Evolutionary conservation across 352 stramenopile genomes (phyloP).

Genomic region (Globisporangium iwayamae): DNA sequence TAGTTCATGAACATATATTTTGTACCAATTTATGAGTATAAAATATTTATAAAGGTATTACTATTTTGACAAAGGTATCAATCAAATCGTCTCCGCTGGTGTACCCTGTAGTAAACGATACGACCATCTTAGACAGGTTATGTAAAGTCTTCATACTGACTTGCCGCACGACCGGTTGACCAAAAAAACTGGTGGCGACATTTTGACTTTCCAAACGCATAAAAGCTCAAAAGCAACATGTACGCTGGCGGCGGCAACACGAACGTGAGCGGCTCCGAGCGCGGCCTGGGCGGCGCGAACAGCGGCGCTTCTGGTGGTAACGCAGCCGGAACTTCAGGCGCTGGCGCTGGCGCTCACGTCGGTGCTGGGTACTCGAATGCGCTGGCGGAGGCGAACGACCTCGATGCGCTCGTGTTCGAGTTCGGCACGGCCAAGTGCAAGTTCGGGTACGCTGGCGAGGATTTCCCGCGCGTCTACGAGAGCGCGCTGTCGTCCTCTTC

Average conservation of each 20-base stretch:
- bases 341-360: not conserved
- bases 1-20: too few relatives aligned
- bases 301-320: not conserved
- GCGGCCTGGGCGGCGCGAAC: not conserved
- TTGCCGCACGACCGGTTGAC: not conserved
- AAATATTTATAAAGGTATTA: too few relatives aligned
- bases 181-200: not conserved
- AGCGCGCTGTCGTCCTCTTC: conserved; percentile 20
- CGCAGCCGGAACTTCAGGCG: not conserved
- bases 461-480: conserved; percentile 79
- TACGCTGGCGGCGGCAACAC: conserved; percentile 17
- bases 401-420: conserved; percentile 78
- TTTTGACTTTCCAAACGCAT: not conserved
- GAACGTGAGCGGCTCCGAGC: conserved; percentile 7
- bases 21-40: too few relatives aligned
- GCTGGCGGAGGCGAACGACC: conserved; percentile 60
- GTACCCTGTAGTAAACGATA: not conserved
- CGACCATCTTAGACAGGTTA: not conserved
- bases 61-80: too few relatives aligned
- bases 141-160: not conserved
- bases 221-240: conserved; percentile 5
- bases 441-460: conserved; percentile 85
- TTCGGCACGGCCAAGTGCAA: conserved; percentile 74
- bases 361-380: conserved; percentile 37
- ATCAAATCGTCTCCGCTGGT: too few relatives aligned